phyloP scores from a whole-genome alignment of 176 grass and related monocot genomes.

The Oryza officinalis region DNA sequence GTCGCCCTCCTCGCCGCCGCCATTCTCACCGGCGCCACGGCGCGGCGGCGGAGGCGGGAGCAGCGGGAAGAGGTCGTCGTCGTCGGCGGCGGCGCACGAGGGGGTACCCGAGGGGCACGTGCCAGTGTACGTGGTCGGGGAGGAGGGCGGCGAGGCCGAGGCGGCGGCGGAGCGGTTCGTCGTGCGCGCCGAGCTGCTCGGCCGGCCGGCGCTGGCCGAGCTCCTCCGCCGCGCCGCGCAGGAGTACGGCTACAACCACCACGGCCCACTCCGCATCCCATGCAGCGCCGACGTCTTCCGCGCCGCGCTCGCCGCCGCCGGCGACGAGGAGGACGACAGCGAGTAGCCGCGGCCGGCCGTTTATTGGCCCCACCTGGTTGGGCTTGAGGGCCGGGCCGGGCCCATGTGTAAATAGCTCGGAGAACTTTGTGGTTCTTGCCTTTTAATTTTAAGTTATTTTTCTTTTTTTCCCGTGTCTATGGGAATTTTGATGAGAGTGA shows the following conservation, averaged over 20 bases:
- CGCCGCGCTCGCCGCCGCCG: conserved; percentile 44
- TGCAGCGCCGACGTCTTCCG: conserved; percentile 64
- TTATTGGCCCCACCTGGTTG: background rate
- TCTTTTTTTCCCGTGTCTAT: background rate
- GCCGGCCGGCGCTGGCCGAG: conserved; percentile 64
- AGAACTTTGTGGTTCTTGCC: background rate
- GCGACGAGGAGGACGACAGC: background rate
- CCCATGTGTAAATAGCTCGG: conserved; percentile 5
- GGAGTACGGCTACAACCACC: conserved; percentile 80
- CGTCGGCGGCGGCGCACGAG: background rate
- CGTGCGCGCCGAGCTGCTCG: conserved; percentile 62
- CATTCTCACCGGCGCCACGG: background rate
- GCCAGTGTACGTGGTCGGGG: conserved; percentile 56
- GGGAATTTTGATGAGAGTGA: background rate
- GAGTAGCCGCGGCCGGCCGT: background rate
- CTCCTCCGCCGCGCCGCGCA: conserved; percentile 60
- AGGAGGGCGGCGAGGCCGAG: conserved; percentile 33
- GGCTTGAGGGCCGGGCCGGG: background rate
- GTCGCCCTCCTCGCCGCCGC: background rate
- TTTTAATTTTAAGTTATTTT: conserved; percentile 1
- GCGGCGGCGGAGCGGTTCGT: conserved; percentile 63
- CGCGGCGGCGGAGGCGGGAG: no score
- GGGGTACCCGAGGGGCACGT: conserved; percentile 63
- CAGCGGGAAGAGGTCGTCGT: background rate
- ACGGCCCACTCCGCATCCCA: conserved; percentile 69